These are phyloP conservation scores for Sporothrix sp. DNA, from an alignment of 2,329 filamentous ascomycete species.

Conservation along the genomic window DNA sequence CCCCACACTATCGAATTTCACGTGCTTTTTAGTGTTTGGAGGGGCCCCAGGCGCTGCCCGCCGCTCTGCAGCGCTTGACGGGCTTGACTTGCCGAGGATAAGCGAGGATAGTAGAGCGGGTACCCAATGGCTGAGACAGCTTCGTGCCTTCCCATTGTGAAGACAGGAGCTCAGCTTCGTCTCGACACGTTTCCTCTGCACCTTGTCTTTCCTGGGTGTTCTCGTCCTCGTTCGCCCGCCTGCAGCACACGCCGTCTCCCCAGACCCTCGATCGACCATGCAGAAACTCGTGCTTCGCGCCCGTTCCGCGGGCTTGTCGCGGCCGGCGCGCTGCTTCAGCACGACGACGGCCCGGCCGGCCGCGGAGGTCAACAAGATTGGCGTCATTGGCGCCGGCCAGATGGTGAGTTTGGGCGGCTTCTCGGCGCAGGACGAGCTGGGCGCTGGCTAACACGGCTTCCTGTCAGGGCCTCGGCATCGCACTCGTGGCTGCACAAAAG, in stretches of 20 bases:
- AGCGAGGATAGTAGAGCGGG: background rate
- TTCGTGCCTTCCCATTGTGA: background rate
- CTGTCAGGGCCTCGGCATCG: slow-evolving; percentile 83
- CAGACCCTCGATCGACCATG: background rate
- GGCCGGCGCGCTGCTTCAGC: slow-evolving; percentile 46
- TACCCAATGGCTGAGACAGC: background rate
- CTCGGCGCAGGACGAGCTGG: background rate
- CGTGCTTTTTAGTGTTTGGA: no score
- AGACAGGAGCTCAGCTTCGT: background rate
- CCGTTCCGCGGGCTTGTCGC: slow-evolving; percentile 13
- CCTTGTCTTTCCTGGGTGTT: background rate
- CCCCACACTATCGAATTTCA: no score
- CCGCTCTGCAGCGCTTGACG: no score
- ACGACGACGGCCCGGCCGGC: slow-evolving; percentile 48
- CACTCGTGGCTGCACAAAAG: slow-evolving; percentile 79
- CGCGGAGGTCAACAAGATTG: slow-evolving; percentile 73
- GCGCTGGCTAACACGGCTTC: background rate
- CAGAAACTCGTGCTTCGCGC: slow-evolving; percentile 2
- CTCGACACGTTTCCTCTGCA: background rate
- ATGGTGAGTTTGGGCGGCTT: slow-evolving; percentile 82
- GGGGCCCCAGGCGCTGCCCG: no score
- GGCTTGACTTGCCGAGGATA: slow-evolving; percentile 12
- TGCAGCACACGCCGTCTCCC: no score
- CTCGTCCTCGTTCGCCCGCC: no score
- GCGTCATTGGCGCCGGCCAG: slow-evolving; percentile 89